Evolutionary conservation across 495 filamentous ascomycete genomes (phyloP).

Genomic region (Glutinoglossum americanum): DNA sequence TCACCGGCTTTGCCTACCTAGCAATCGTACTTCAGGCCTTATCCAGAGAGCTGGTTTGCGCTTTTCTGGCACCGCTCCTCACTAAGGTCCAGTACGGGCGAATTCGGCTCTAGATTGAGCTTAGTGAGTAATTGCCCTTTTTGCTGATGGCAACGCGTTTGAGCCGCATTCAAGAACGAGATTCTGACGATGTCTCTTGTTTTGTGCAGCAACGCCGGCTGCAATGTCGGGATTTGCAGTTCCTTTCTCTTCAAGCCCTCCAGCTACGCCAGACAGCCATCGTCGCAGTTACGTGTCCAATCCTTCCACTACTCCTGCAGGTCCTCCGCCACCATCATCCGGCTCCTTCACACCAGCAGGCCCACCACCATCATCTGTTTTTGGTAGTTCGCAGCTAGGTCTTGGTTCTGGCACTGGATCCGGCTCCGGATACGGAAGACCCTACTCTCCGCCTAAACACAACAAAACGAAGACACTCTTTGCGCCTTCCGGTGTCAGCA

Average conservation of each 20-base stretch:
- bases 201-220: background rate
- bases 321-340: conserved; percentile 42
- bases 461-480: conserved; percentile 4
- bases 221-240: conserved; percentile 1
- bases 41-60: background rate
- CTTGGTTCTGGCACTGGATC: conserved; percentile 13
- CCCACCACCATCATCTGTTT: conserved; percentile 34
- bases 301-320: conserved; percentile 59
- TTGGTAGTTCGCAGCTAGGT: conserved; percentile 43
- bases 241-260: conserved; percentile 5
- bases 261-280: conserved; percentile 3
- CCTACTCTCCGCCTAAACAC: background rate
- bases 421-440: background rate
- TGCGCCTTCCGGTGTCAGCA: conserved; percentile 15
- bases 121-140: background rate
- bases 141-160: too few species aligned
- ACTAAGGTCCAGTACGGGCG: background rate
- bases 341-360: conserved; percentile 57
- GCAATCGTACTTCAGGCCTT: background rate
- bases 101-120: background rate
- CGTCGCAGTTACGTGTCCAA: conserved; percentile 10
- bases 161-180: background rate
- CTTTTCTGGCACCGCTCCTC: background rate
- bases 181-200: background rate
- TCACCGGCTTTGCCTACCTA: background rate